Evolutionary conservation across 768 basidiomycete species (phyloP), one percentile per base, ranked within the genome.

Genomic region (Amanita rubescens): DNA sequence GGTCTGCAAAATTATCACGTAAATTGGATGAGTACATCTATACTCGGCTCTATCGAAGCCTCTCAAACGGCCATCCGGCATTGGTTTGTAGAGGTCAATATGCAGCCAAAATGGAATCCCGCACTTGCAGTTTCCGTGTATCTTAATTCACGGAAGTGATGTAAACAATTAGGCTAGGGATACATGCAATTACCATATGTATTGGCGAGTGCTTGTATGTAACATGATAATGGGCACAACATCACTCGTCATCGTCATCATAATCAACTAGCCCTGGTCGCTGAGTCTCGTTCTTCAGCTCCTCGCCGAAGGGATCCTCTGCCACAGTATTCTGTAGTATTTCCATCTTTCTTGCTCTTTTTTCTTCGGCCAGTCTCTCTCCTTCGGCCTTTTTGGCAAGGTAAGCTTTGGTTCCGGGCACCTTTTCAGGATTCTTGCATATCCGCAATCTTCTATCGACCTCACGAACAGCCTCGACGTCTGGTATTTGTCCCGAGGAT

Each of bases 341-440:
- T 22, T 68, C 69, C 14, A 79, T 82, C 62, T 86, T 87, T 60
- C 77, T 79, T 41, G 66, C 76, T 53, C 90, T 74, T 65, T 88
- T 92, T 55, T 78, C 80, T 57, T 81, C 81, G 1, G 83, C 84
- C 61, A 76, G 78, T 51, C 72, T 79, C 60, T 90, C 88, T 53
- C 84, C 82, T 59, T 82, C 84, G n/a, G 75, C 80, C 58, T 81
- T 83, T 64, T 82, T 84, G 19, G 80, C 79, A 22, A 84, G 66
- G 66, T 87, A 93, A 2, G 90, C 87, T 56, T 81, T 85, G 57
- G 84, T 95, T n/a, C 93, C 94, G 11, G 84, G 82, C 5, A 95
- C 85, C 67, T 94, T 96, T 68, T 95, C 94, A 4, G 96, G 96
- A 62, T 99, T 98, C 65, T 93, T 90, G 74, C 95, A 97, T 34